These are phyloP conservation scores for Solanum pinnatisectum DNA, from an alignment of 257 asterid species.

Conservation along the genomic window DNA sequence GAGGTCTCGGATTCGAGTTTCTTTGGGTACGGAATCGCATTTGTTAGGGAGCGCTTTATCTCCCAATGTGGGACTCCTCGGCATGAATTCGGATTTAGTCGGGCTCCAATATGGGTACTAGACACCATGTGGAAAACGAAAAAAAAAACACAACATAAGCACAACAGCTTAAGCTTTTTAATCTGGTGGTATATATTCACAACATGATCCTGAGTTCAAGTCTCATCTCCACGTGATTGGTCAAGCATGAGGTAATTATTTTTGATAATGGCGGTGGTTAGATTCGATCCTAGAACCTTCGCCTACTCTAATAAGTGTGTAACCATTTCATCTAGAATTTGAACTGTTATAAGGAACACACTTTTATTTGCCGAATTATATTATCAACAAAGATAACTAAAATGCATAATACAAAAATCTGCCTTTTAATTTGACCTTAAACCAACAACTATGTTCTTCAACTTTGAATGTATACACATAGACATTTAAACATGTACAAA, in stretches of 20 bases:
- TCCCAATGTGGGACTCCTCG: background rate
- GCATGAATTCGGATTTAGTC: background rate
- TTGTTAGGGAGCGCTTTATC: background rate
- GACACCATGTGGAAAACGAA: background rate
- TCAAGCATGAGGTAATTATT: background rate
- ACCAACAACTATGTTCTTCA: background rate
- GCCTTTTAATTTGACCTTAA: background rate
- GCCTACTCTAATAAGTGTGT: background rate
- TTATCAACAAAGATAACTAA: background rate
- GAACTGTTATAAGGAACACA: background rate
- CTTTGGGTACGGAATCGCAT: background rate
- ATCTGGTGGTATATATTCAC: background rate
- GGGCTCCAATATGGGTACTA: too few species aligned
- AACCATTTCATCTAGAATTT: background rate
- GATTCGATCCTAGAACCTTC: background rate
- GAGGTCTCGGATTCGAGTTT: background rate
- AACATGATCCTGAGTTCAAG: background rate
- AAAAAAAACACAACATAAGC: background rate
- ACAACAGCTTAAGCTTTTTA: background rate
- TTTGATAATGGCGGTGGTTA: background rate
- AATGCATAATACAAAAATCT: background rate
- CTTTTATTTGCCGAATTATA: background rate
- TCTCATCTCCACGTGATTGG: background rate
- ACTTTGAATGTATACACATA: background rate
- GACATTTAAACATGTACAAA: background rate